phyloP scores from a whole-genome alignment of 495 filamentous ascomycete species.

The Thermothielavioides terrestris region DNA sequence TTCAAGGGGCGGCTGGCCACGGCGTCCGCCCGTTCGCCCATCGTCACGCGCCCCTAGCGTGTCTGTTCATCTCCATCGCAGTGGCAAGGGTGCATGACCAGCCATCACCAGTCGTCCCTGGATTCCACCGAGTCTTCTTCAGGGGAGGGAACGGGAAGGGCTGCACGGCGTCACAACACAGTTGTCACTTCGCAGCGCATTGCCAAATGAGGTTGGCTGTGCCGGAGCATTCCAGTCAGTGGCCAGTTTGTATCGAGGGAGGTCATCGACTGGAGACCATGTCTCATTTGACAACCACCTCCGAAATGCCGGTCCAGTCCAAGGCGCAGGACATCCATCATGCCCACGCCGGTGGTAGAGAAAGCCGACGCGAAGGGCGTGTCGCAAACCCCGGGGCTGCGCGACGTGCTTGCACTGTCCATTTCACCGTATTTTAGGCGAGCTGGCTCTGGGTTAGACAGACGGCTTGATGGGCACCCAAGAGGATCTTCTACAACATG shows the following conservation, averaged over 20 bases:
- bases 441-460: too few species aligned
- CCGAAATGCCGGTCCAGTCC: too few species aligned
- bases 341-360: too few species aligned
- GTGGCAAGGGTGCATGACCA: conserved; percentile 2
- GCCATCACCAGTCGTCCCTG: conserved; percentile 1
- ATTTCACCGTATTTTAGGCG: neutral
- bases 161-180: conserved; percentile 2
- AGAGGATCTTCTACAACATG: too few species aligned
- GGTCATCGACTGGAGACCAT: neutral
- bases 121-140: neutral
- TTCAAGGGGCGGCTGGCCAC: conserved; percentile 12
- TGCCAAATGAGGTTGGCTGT: conserved; percentile 14
- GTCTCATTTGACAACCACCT: neutral
- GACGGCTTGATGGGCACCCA: too few species aligned
- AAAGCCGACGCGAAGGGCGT: too few species aligned
- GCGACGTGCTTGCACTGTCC: too few species aligned
- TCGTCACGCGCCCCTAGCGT: conserved; percentile 13
- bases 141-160: conserved; percentile 1
- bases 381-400: too few species aligned
- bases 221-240: conserved; percentile 17
- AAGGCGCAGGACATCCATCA: too few species aligned
- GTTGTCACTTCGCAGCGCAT: conserved; percentile 2
- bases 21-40: neutral
- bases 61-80: neutral
- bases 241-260: neutral